Percentiles rank a stretch among this genome's conserved stretches.
Conservation (phyloP, 148 eudicot species). For the Fagopyrum tataricum region DNA sequence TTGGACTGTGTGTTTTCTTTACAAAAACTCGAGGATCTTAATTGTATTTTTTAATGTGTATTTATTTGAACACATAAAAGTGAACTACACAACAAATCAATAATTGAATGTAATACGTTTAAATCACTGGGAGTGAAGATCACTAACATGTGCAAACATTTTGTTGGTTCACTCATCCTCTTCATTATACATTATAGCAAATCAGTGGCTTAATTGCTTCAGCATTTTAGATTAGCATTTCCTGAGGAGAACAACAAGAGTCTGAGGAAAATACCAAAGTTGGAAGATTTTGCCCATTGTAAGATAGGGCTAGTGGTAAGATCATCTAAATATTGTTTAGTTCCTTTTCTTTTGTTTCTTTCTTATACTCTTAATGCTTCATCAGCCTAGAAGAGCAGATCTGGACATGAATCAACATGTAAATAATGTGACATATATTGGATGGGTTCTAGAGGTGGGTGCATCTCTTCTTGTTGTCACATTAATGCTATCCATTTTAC, state of each 20-base stretch:
- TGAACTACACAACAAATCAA: not conserved
- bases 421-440: constrained; percentile 89
- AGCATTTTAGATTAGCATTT: constrained; percentile 60
- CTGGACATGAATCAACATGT: constrained; percentile 98
- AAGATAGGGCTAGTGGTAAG: constrained; percentile 71
- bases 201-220: not conserved
- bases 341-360: not conserved
- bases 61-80: not conserved
- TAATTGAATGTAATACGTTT: not conserved
- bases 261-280: constrained; percentile 75
- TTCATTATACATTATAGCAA: not conserved
- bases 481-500: not conserved
- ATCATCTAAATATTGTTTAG: not conserved
- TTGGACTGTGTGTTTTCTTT: not conserved
- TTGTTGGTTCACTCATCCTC: not conserved
- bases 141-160: not conserved
- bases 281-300: constrained; percentile 64
- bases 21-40: too few relatives aligned
- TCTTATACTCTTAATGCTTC: not conserved
- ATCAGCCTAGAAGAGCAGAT: constrained; percentile 95
- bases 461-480: not conserved
- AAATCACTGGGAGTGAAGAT: not conserved
- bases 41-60: too few relatives aligned
- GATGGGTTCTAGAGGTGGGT: constrained; percentile 92
- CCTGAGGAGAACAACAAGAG: constrained; percentile 84